Evolutionary conservation across 1,139 yeast species (phyloP).

Genomic region (Suhomyces anneliseae): DNA sequence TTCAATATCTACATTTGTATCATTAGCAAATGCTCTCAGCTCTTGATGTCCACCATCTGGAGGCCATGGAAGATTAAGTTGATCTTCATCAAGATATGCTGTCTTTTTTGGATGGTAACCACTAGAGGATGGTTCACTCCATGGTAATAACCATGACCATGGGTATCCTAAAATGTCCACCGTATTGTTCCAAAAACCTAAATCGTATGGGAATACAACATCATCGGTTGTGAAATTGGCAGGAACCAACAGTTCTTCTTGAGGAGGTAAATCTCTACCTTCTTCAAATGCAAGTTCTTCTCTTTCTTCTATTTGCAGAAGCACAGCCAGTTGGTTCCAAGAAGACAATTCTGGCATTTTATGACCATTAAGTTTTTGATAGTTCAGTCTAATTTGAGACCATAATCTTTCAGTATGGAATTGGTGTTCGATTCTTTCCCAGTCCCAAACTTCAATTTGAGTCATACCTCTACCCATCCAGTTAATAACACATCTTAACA

Average conservation of each 20-base stretch:
- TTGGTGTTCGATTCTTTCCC: constrained; percentile 74
- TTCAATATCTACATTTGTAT: constrained; percentile 18
- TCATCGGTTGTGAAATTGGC: constrained; percentile 52
- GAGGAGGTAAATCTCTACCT: background rate
- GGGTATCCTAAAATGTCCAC: constrained; percentile 55
- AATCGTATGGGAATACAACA: constrained; percentile 78
- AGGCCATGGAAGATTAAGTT: constrained; percentile 78
- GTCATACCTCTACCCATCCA: constrained; percentile 71
- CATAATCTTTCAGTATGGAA: constrained; percentile 55
- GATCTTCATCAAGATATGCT: constrained; percentile 57
- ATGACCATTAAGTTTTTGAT: constrained; percentile 40
- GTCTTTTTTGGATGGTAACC: constrained; percentile 56
- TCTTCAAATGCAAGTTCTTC: background rate
- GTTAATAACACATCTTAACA: constrained; percentile 61
- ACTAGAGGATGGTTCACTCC: constrained; percentile 47
- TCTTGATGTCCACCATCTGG: constrained; percentile 72
- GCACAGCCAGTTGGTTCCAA: constrained; percentile 38
- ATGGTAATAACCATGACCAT: constrained; percentile 66
- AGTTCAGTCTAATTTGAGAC: constrained; percentile 50
- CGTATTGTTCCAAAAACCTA: constrained; percentile 59
- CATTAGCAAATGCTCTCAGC: constrained; percentile 16
- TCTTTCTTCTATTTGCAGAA: constrained; percentile 18
- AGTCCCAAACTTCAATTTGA: constrained; percentile 91
- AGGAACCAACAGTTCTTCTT: constrained; percentile 12
- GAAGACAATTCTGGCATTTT: constrained; percentile 48